Evolutionary conservation across 2,329 filamentous ascomycete species (phyloP).

Genomic region (Dothiorella sarmentorum): DNA sequence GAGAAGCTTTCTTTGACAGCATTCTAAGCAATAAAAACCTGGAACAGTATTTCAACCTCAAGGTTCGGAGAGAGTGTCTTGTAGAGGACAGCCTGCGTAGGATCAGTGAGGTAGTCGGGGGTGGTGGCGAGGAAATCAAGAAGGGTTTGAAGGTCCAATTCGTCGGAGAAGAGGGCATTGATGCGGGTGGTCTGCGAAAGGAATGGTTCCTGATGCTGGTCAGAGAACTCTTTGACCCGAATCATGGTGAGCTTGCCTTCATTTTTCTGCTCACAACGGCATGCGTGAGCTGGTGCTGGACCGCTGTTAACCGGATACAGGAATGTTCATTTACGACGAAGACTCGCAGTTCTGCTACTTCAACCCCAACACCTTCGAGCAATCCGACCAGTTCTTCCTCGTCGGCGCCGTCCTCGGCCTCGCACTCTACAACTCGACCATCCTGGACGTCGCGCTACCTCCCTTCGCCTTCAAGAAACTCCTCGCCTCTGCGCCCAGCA

Average conservation of each 20-base stretch:
- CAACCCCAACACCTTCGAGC: slow-evolving; percentile 85
- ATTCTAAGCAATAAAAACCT: slow-evolving; percentile 72
- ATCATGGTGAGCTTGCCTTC: slow-evolving; percentile 62
- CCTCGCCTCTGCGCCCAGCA: slow-evolving; percentile 67
- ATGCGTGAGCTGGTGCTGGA: neutral
- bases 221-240: slow-evolving; percentile 84
- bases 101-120: slow-evolving; percentile 80
- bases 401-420: slow-evolving; percentile 84
- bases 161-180: slow-evolving; percentile 82
- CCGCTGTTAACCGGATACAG: slow-evolving; percentile 42
- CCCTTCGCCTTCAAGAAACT: slow-evolving; percentile 89
- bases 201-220: slow-evolving; percentile 92
- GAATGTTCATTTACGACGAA: slow-evolving; percentile 89
- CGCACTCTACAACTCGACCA: slow-evolving; percentile 93
- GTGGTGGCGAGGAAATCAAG: slow-evolving; percentile 80
- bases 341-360: slow-evolving; percentile 92
- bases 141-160: slow-evolving; percentile 86
- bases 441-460: slow-evolving; percentile 81
- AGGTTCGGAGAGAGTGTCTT: slow-evolving; percentile 77
- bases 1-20: slow-evolving; percentile 87
- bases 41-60: slow-evolving; percentile 73
- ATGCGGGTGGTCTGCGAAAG: slow-evolving; percentile 84
- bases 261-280: neutral
- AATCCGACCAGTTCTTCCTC: slow-evolving; percentile 86
- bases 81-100: slow-evolving; percentile 83